phyloP scores from a whole-genome alignment of 768 basidiomycete genomes.

The Tricholoma matsutake region DNA sequence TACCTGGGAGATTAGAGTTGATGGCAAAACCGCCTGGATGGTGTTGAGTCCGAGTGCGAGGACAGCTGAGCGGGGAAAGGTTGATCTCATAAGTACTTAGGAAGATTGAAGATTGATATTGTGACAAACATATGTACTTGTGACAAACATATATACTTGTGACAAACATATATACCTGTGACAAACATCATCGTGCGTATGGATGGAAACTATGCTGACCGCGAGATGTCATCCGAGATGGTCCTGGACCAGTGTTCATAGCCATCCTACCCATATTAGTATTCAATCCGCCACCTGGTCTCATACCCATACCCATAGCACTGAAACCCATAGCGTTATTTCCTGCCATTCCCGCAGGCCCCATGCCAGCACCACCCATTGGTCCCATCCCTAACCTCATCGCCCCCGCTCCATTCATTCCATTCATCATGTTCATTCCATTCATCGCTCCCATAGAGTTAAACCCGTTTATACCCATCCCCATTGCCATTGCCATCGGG shows the following conservation, averaged over 20 bases:
- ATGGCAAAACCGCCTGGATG: constrained; percentile 64
- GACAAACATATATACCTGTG: neutral
- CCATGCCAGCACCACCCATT: constrained; percentile 23
- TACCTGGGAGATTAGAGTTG: constrained; percentile 69
- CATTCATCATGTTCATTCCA: constrained; percentile 31
- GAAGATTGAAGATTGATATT: neutral
- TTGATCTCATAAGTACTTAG: constrained; percentile 27
- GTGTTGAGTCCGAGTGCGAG: constrained; percentile 61
- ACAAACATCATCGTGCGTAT: constrained; percentile 47
- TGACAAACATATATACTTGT: neutral
- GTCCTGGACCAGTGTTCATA: constrained; percentile 43
- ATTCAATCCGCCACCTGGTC: constrained; percentile 12
- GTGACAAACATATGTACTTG: no score
- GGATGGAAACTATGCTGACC: constrained; percentile 65
- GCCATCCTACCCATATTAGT: constrained; percentile 35
- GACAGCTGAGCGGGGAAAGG: constrained; percentile 65
- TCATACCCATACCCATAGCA: constrained; percentile 19
- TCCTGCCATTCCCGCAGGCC: constrained; percentile 20
- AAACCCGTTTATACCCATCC: constrained; percentile 34
- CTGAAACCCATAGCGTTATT: constrained; percentile 19
- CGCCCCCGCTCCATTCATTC: constrained; percentile 30
- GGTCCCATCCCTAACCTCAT: constrained; percentile 37
- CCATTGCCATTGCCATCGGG: constrained; percentile 52
- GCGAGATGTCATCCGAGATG: constrained; percentile 44
- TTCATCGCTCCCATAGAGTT: constrained; percentile 32